phyloP scores from a whole-genome alignment of 352 stramenopile genomes.

The Thalassiosira delicatula region DNA sequence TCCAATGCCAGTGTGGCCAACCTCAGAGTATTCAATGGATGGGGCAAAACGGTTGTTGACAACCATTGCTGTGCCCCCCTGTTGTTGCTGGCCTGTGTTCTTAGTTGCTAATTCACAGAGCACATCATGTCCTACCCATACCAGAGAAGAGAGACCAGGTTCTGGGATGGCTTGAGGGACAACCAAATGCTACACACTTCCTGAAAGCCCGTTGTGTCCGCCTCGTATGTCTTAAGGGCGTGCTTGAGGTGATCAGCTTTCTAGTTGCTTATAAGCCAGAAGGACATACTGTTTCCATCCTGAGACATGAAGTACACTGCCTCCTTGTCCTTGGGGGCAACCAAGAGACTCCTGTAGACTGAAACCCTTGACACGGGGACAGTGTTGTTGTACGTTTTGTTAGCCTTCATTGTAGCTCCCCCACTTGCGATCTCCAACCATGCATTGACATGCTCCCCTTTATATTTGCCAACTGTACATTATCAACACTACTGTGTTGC shows the following conservation, averaged over 20 bases:
- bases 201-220: neutral
- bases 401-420: neutral
- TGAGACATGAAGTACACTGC: neutral
- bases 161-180: neutral
- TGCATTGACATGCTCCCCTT: neutral
- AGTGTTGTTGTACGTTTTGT: neutral
- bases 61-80: slow-evolving; percentile 4
- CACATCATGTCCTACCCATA: neutral
- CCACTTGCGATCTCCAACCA: neutral
- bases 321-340: neutral
- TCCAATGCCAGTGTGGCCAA: neutral
- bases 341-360: neutral
- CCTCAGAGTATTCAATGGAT: neutral
- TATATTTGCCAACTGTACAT: neutral
- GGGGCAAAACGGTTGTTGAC: neutral
- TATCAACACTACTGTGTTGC: neutral
- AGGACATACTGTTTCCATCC: neutral
- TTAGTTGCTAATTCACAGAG: neutral
- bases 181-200: neutral
- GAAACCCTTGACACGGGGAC: neutral
- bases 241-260: neutral
- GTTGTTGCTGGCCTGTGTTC: neutral
- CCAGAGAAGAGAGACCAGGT: neutral
- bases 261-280: neutral
- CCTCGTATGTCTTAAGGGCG: neutral